Evolutionary conservation across 176 grass and related monocot species (phyloP), one percentile per base, ranked within the genome.

Genomic region (Carex parvula): DNA sequence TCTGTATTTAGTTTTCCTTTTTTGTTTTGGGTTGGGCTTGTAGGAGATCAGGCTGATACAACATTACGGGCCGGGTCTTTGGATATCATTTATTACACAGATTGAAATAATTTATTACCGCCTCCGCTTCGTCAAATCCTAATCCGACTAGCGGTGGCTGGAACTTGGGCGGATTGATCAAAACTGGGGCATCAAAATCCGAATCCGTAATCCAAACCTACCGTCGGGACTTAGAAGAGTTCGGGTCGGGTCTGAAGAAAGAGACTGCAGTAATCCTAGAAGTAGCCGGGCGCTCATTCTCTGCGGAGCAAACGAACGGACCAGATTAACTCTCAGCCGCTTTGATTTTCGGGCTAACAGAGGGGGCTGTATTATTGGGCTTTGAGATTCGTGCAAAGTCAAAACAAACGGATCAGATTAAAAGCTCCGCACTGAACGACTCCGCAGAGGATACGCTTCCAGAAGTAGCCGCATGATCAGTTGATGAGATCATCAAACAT

Each of bases 191-290:
- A 70, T 84, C 89, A 35, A 92, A 93, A 89, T 95, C 93, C 22
- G 96, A 99, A 79, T 92, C 91, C 53, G 93, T 99, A 48, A 90
- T 99, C n/a, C 84, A 90, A 74, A 83, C 90, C 64, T 99, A 99
- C 88, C 93, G 93, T 76, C 91, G 90, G 69, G 96, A 99, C 85
- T 87, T 99, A 59, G 90, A 89, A 74, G 96, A 99, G 85, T 99
- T 99, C 68, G 81, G 96, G 60, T 90, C 91, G 10, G 96, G 96
- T 73, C 87, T 99, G 85, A 89, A 91, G 89, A 92, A 88, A 85
- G 96, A 99, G 91, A 95, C 93, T 26, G 89, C 86, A 50, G 91
- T 81, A 52, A 64, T 99, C 82, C 88, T 91, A 54, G 93, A 99
- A n/a, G 90, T 79, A 20, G 91, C 96, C 21, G 59, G n/a, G n/a